phyloP scores from a whole-genome alignment of 768 basidiomycete genomes.

The Austroboletus eburneus region DNA sequence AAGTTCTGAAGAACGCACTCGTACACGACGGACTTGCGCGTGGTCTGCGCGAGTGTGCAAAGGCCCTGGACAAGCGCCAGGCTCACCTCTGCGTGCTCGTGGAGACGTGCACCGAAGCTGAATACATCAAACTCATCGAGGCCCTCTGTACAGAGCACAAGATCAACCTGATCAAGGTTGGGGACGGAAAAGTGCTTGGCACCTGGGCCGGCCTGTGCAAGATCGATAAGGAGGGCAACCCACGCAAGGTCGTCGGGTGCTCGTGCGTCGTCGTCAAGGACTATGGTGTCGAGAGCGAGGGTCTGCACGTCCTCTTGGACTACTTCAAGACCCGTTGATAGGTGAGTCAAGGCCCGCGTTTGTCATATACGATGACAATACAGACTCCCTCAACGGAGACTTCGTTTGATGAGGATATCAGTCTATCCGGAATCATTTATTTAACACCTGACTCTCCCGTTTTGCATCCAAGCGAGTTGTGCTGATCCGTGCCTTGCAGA shows the following conservation, averaged over 20 bases:
- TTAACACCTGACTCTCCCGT: slow-evolving; percentile 53
- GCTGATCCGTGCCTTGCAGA: slow-evolving; percentile 11
- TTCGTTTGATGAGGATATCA: slow-evolving; percentile 55
- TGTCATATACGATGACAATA: slow-evolving; percentile 62
- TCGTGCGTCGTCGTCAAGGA: slow-evolving; percentile 97
- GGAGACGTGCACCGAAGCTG: slow-evolving; percentile 98
- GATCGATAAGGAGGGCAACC: slow-evolving; percentile 98
- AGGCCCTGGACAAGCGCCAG: slow-evolving; percentile 98
- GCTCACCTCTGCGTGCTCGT: slow-evolving; percentile 98
- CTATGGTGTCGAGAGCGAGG: slow-evolving; percentile 93
- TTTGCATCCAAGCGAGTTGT: background rate
- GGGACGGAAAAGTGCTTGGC: slow-evolving; percentile 96
- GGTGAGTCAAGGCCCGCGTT: slow-evolving; percentile 26
- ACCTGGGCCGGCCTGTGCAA: slow-evolving; percentile 99
- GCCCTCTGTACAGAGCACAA: slow-evolving; percentile 99
- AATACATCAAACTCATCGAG: slow-evolving; percentile 99
- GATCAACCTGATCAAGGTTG: slow-evolving; percentile 99
- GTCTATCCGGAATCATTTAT: slow-evolving; percentile 27
- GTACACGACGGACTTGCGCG: slow-evolving; percentile 98
- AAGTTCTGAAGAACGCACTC: slow-evolving; percentile 98
- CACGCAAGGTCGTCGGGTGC: slow-evolving; percentile 92
- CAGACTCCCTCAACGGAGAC: slow-evolving; percentile 93
- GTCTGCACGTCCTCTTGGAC: slow-evolving; percentile 87
- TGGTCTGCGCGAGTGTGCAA: slow-evolving; percentile 95
- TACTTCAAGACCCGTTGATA: slow-evolving; percentile 92